These are phyloP conservation scores for Eragrostis nindensis DNA, from an alignment of 176 grass and related monocot species.

Conservation along the genomic window DNA sequence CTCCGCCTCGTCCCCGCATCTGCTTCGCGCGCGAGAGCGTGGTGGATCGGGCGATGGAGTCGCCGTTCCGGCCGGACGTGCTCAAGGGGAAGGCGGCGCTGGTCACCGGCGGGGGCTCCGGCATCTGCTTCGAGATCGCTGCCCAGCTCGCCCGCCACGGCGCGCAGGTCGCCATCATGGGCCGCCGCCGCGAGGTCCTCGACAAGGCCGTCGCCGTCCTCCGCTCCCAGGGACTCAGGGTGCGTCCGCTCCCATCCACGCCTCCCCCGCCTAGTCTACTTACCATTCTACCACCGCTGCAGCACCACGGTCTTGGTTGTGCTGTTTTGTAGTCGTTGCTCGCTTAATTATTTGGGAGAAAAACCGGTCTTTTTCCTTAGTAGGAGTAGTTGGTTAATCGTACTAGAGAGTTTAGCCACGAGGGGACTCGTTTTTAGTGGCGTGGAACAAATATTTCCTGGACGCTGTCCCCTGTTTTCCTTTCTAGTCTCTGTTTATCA, in stretches of 20 bases:
- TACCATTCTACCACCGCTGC: too few species aligned
- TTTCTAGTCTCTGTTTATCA: neutral
- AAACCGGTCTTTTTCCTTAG: neutral
- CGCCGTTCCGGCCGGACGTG: conserved; percentile 74
- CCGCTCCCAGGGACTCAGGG: conserved; percentile 65
- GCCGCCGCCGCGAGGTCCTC: conserved; percentile 79
- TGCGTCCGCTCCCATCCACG: conserved; percentile 24
- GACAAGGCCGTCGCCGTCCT: conserved; percentile 77
- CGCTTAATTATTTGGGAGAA: too few species aligned
- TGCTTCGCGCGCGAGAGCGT: too few species aligned
- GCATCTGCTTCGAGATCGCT: conserved; percentile 85
- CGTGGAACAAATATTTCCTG: neutral
- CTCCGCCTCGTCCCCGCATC: too few species aligned
- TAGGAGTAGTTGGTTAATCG: neutral
- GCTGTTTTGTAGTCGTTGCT: too few species aligned
- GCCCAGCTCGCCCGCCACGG: conserved; percentile 78
- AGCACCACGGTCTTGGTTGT: too few species aligned
- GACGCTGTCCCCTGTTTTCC: too few species aligned
- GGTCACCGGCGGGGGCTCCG: conserved; percentile 84
- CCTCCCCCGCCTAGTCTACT: neutral
- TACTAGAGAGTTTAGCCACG: too few species aligned
- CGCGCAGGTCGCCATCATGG: conserved; percentile 80
- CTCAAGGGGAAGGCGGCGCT: conserved; percentile 78
- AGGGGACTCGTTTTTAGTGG: too few species aligned
- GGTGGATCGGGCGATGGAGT: conserved; percentile 53